Evolutionary conservation across 208 protist genomes (phyloP).

Genomic region (Wallacemonas collosoma): DNA sequence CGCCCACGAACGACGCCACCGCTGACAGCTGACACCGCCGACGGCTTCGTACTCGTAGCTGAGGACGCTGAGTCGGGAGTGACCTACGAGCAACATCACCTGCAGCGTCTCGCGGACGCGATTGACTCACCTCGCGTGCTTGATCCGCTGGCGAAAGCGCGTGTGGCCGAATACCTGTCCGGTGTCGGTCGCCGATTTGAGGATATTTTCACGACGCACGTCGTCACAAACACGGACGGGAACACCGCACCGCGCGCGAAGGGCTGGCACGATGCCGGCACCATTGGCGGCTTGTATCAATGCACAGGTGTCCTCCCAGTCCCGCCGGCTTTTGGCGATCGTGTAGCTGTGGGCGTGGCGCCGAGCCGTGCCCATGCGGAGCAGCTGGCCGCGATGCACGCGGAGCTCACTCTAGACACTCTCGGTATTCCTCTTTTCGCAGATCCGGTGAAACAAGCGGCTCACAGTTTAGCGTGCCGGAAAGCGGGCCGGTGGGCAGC

Average conservation of each 20-base stretch:
- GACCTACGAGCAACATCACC: no score
- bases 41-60: constrained; percentile 23
- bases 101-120: constrained; percentile 30
- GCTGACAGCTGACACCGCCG: constrained; percentile 20
- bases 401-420: constrained; percentile 87
- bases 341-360: constrained; percentile 77
- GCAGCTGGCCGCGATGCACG: constrained; percentile 85
- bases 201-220: constrained; percentile 50
- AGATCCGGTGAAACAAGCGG: constrained; percentile 50
- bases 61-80: not conserved
- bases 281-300: constrained; percentile 22
- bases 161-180: constrained; percentile 68
- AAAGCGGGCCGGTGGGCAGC: constrained; percentile 72
- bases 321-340: constrained; percentile 69
- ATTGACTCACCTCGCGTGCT: constrained; percentile 53
- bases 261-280: constrained; percentile 3
- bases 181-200: constrained; percentile 65
- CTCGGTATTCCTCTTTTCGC: constrained; percentile 82
- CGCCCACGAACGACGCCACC: not conserved
- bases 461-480: constrained; percentile 59
- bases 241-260: not conserved
- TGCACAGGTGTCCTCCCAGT: constrained; percentile 70
- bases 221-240: no score
- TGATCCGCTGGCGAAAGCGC: constrained; percentile 53
- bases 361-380: constrained; percentile 61